Evolutionary conservation across 768 basidiomycete species (phyloP).

Genomic region (Tricholoma hemisulphureum): DNA sequence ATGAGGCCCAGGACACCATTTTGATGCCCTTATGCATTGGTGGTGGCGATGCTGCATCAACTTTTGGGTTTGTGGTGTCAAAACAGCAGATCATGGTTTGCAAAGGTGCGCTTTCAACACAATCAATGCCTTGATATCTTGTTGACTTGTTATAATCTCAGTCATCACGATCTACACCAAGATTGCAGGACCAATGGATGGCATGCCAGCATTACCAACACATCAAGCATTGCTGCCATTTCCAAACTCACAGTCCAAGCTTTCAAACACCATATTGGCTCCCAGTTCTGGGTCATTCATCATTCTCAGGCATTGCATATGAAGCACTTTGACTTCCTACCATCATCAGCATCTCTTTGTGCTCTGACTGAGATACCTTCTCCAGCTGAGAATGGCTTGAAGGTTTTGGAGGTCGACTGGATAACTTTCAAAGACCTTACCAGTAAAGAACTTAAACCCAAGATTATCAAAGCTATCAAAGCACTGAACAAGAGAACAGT

Average conservation of each 20-base stretch:
- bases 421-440: neutral
- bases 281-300: constrained; percentile 11
- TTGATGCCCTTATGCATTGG: too few species aligned
- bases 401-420: too few species aligned
- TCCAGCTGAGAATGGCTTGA: neutral
- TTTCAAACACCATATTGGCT: constrained; percentile 9
- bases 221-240: constrained; percentile 9
- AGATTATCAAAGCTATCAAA: too few species aligned
- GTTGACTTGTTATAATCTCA: neutral
- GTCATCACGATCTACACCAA: constrained; percentile 8
- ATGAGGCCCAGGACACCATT: neutral
- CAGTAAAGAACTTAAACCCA: neutral
- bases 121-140: too few species aligned
- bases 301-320: constrained; percentile 5
- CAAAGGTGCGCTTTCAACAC: too few species aligned
- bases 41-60: too few species aligned
- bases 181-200: neutral
- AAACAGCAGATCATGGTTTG: too few species aligned
- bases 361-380: neutral
- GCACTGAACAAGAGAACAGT: neutral
- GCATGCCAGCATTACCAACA: constrained; percentile 1
- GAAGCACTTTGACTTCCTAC: too few species aligned
- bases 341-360: constrained; percentile 12
- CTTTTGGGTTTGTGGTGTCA: too few species aligned
- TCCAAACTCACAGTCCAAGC: constrained; percentile 17